Conservation (phyloP, 768 basidiomycete species). For the Auricularia cornea region DNA sequence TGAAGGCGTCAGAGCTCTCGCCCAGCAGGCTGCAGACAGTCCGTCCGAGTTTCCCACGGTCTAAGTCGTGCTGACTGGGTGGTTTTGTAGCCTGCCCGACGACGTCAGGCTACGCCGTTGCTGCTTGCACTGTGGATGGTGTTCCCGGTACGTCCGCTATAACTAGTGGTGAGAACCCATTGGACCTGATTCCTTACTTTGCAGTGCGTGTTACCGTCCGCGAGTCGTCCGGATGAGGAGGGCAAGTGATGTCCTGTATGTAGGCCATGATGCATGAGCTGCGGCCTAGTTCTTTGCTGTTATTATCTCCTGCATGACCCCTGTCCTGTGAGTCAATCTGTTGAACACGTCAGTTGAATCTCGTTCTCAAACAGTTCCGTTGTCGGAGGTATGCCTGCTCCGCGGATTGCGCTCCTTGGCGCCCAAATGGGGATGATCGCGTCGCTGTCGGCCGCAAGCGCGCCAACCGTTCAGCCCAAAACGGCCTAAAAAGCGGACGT, state of each 20-base stretch:
- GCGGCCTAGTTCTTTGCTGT: too few species aligned
- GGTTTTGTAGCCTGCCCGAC: neutral
- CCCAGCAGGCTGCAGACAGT: neutral
- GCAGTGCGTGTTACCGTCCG: neutral
- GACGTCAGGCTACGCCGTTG: neutral
- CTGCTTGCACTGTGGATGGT: neutral
- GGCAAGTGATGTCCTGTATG: too few species aligned
- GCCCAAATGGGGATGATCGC: too few species aligned
- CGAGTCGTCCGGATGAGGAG: neutral
- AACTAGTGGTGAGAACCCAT: neutral
- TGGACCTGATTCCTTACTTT: neutral
- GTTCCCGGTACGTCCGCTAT: neutral
- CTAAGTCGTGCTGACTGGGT: neutral
- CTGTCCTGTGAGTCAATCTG: too few species aligned
- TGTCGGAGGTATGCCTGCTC: too few species aligned
- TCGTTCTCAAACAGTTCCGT: too few species aligned
- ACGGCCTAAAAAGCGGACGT: neutral
- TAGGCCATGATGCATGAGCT: too few species aligned
- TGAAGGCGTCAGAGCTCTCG: neutral
- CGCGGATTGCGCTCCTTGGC: too few species aligned
- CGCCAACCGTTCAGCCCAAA: too few species aligned
- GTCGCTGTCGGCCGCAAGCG: too few species aligned
- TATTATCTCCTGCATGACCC: too few species aligned
- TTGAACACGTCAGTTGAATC: too few species aligned
- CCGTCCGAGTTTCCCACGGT: neutral